These are phyloP conservation scores for Discostella pseudostelligera DNA, from an alignment of 108 stramenopile species.

Conservation along the genomic window DNA sequence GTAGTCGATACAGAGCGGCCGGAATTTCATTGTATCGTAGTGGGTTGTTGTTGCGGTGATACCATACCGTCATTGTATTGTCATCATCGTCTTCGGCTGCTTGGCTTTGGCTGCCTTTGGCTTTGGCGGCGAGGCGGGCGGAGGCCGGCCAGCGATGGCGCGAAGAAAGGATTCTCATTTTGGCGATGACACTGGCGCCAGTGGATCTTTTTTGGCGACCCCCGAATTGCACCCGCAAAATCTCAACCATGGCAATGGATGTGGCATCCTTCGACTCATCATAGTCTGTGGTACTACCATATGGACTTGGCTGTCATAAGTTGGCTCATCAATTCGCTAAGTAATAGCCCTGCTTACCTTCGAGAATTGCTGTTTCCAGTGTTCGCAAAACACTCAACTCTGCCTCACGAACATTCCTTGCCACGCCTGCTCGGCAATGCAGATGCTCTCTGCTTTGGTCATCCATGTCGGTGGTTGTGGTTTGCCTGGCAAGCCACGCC, in stretches of 20 bases:
- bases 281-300: too few relatives aligned
- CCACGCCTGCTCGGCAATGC: slow-evolving; percentile 21
- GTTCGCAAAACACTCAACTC: slow-evolving; percentile 36
- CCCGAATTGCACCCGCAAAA: too few relatives aligned
- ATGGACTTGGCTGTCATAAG: too few relatives aligned
- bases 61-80: neutral
- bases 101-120: neutral
- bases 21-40: slow-evolving; percentile 57
- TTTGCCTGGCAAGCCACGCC: slow-evolving; percentile 29
- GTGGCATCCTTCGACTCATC: too few relatives aligned
- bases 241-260: too few relatives aligned
- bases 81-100: too few relatives aligned
- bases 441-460: slow-evolving; percentile 10
- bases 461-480: neutral
- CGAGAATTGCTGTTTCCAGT: neutral
- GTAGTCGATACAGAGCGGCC: slow-evolving; percentile 58
- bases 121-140: too few relatives aligned
- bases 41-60: neutral
- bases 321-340: too few relatives aligned
- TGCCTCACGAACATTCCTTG: slow-evolving; percentile 31
- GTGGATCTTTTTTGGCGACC: too few relatives aligned
- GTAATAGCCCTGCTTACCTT: neutral
- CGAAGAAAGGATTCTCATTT: too few relatives aligned
- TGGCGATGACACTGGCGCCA: too few relatives aligned
- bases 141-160: too few relatives aligned